Conservation (phyloP, 2,329 filamentous ascomycete species). For the Xylaria multiplex region DNA sequence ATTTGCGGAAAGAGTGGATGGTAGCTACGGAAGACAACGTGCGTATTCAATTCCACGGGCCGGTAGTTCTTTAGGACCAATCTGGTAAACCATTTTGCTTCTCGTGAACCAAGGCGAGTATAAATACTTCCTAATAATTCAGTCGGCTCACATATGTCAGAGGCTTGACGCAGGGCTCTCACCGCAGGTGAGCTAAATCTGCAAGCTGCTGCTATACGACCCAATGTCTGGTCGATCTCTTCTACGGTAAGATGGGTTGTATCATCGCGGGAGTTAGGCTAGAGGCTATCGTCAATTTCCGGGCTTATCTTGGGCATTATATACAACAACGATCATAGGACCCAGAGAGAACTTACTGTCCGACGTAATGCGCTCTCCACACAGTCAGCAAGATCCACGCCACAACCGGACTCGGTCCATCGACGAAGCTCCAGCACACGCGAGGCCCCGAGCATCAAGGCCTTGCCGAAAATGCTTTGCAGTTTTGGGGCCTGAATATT, state of each 20-base stretch:
- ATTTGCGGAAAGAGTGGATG: conserved; percentile 77
- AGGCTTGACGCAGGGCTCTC: conserved; percentile 50
- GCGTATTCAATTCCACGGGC: conserved; percentile 71
- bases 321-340: not conserved
- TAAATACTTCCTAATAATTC: conserved; percentile 66
- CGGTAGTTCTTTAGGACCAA: conserved; percentile 80
- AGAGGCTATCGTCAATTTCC: conserved; percentile 15
- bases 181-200: conserved; percentile 76
- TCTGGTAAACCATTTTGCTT: conserved; percentile 89
- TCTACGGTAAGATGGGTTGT: conserved; percentile 69
- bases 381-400: conserved; percentile 76
- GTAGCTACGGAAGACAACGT: conserved; percentile 66
- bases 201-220: conserved; percentile 73
- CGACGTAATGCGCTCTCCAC: conserved; percentile 71
- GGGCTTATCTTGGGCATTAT: no score
- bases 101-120: conserved; percentile 67
- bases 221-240: conserved; percentile 74
- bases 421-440: conserved; percentile 69
- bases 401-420: conserved; percentile 67
- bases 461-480: conserved; percentile 72
- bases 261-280: conserved; percentile 58
- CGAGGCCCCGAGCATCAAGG: conserved; percentile 71
- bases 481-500: conserved; percentile 70
- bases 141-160: conserved; percentile 50
- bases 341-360: conserved; percentile 59